Percentiles rank a stretch among this genome's conserved stretches.
These are phyloP conservation scores for Penicillium mononematosum DNA, from an alignment of 495 filamentous ascomycete genomes.

Conservation along the genomic window DNA sequence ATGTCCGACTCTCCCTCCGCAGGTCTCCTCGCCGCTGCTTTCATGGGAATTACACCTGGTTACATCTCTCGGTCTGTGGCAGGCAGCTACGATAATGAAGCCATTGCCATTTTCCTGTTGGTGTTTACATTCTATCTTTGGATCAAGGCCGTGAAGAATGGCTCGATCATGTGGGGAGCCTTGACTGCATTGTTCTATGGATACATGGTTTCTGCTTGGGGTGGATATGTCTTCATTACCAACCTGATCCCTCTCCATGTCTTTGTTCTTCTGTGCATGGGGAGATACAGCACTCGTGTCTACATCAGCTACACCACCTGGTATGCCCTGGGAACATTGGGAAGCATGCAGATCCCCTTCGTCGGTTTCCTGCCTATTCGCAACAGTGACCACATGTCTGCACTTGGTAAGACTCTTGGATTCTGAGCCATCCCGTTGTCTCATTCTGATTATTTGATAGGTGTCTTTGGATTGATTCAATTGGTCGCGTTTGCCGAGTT, in stretches of 20 bases:
- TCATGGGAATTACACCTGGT: slow-evolving; percentile 97
- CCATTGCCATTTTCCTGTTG: slow-evolving; percentile 97
- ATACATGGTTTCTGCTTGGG: slow-evolving; percentile 99
- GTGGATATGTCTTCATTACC: slow-evolving; percentile 99
- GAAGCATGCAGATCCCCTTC: slow-evolving; percentile 99
- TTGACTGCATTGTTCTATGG: slow-evolving; percentile 96
- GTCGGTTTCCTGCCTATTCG: slow-evolving; percentile 96
- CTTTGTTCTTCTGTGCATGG: slow-evolving; percentile 96
- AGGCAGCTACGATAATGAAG: slow-evolving; percentile 99
- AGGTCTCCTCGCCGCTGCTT: slow-evolving; percentile 87
- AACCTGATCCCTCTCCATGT: slow-evolving; percentile 95
- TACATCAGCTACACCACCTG: slow-evolving; percentile 98
- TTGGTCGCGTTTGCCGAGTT: slow-evolving; percentile 93
- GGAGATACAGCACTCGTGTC: slow-evolving; percentile 85
- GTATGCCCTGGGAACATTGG: slow-evolving; percentile 95
- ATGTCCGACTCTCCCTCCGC: slow-evolving; percentile 91
- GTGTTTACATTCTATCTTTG: slow-evolving; percentile 99
- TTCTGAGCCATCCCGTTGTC: slow-evolving; percentile 65
- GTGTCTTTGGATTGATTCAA: slow-evolving; percentile 94
- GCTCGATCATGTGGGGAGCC: slow-evolving; percentile 93
- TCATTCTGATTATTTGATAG: slow-evolving; percentile 41
- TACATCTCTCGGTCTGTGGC: slow-evolving; percentile 98
- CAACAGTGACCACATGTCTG: slow-evolving; percentile 98
- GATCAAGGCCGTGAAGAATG: slow-evolving; percentile 97
- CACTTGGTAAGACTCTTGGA: slow-evolving; percentile 66